These are phyloP conservation scores for Xanthoceras sorbifolium DNA, from an alignment of 345 rosid species.

Conservation along the genomic window DNA sequence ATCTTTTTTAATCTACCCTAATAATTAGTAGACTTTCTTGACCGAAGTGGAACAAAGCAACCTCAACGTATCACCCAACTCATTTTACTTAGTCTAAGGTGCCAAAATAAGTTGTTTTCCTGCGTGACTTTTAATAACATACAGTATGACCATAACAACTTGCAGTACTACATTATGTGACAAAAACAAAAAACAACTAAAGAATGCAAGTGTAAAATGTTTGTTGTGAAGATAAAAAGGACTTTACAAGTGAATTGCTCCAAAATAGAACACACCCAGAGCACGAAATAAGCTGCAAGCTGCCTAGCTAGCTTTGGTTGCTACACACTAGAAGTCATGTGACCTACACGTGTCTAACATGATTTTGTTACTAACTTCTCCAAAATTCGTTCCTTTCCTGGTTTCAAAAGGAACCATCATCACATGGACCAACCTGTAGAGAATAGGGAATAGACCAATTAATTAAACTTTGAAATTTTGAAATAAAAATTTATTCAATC, in stretches of 20 bases:
- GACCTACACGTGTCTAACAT: conserved; percentile 31
- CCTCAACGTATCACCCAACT: too few species aligned
- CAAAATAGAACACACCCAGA: conserved; percentile 5
- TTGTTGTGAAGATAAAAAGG: neutral
- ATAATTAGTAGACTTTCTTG: too few species aligned
- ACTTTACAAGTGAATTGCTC: neutral
- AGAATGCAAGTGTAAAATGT: neutral
- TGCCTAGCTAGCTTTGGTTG: conserved; percentile 4
- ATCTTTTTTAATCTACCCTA: too few species aligned
- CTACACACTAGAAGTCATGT: conserved; percentile 27
- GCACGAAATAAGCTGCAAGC: conserved; percentile 6
- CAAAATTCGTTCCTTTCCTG: conserved; percentile 15
- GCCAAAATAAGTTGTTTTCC: too few species aligned
- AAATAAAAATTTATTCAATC: neutral
- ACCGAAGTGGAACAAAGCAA: too few species aligned
- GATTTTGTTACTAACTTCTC: conserved; percentile 9
- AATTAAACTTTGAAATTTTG: neutral
- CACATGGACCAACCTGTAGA: conserved; percentile 46
- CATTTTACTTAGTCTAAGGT: too few species aligned
- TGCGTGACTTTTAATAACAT: too few species aligned
- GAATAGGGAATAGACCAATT: conserved; percentile 13
- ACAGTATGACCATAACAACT: too few species aligned
- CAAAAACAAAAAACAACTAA: too few species aligned
- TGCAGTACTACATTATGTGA: neutral
- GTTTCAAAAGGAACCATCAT: conserved; percentile 23